Percentiles rank a stretch among this genome's conserved stretches.
phyloP scores from a whole-genome alignment of 2,329 filamentous ascomycete genomes.

The Helicocarpus griseus region DNA sequence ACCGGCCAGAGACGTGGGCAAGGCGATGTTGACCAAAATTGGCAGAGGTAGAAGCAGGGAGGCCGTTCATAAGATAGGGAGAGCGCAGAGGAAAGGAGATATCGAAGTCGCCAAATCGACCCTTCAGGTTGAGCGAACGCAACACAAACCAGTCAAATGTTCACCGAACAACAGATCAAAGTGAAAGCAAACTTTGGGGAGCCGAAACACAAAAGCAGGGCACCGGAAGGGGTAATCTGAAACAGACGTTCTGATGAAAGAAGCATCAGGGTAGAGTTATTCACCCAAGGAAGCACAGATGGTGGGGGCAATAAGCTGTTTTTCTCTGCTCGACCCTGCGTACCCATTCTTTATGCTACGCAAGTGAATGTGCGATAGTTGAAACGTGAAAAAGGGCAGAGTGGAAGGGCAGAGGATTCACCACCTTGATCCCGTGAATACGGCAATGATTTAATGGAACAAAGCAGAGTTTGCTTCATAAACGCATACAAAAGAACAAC shows the following conservation, averaged over 20 bases:
- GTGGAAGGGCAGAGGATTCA: background rate
- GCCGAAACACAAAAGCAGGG: background rate
- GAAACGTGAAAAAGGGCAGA: background rate
- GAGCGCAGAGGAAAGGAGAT: background rate
- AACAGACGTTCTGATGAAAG: too few species aligned
- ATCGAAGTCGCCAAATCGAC: background rate
- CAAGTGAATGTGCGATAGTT: too few species aligned
- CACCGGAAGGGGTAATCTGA: too few species aligned
- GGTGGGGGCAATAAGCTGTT: background rate
- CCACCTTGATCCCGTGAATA: too few species aligned
- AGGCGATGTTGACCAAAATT: background rate
- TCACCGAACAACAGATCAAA: background rate
- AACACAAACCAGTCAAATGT: background rate
- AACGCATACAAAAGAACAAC: background rate
- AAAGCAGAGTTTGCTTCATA: background rate
- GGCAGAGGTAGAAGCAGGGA: background rate
- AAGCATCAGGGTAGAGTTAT: too few species aligned
- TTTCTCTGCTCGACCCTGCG: too few species aligned
- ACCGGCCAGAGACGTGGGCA: background rate
- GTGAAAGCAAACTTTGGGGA: background rate
- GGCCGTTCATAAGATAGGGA: background rate
- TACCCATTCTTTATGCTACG: too few species aligned
- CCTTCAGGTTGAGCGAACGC: background rate
- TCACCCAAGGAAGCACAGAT: background rate
- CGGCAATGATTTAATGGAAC: too few species aligned